A percentile compares a stretch with the other conserved stretches of the same genome.
Evolutionary conservation across 228 moss, liverwort and hornwort genomes (phyloP).

Genomic region (Sphagnum magellanicum): DNA sequence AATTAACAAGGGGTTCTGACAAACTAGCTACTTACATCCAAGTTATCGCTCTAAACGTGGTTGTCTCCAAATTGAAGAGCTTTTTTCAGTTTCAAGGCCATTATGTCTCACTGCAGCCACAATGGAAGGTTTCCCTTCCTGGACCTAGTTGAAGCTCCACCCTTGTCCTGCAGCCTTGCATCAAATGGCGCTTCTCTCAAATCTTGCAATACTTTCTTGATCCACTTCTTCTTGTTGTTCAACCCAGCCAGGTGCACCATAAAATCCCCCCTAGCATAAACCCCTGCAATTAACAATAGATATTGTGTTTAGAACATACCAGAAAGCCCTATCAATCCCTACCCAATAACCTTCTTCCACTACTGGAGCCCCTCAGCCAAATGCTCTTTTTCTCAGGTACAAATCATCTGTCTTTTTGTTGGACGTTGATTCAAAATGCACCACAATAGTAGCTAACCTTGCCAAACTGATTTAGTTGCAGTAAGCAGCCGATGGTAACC

Average conservation of each 20-base stretch:
- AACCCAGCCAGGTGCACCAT: constrained; percentile 97
- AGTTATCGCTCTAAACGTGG: not conserved
- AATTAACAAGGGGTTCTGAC: not conserved
- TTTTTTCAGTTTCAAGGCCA: not conserved
- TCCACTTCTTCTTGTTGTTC: constrained; percentile 92
- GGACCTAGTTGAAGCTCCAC: constrained; percentile 11
- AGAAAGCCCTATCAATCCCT: not conserved
- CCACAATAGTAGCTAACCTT: constrained; percentile 34
- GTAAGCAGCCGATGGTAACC: constrained; percentile 71
- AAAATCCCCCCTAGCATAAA: constrained; percentile 93
- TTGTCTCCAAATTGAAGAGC: not conserved
- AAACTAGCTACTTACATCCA: not conserved
- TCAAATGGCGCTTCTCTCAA: constrained; percentile 22
- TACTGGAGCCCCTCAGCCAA: not conserved
- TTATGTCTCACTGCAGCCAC: constrained; percentile 12
- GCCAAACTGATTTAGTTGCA: constrained; percentile 67
- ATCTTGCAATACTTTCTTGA: constrained; percentile 69
- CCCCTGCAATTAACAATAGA: constrained; percentile 48
- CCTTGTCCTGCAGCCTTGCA: not conserved
- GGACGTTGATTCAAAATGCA: not conserved
- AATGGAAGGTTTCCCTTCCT: constrained; percentile 25
- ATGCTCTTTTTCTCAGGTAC: not conserved
- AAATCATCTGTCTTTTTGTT: not conserved
- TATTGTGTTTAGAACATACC: not conserved
- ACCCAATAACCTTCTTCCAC: not conserved